A percentile compares a stretch with the other conserved stretches of the same genome.
Conservation (phyloP, 495 filamentous ascomycete species). For the Penicillium dipodomyicola region DNA sequence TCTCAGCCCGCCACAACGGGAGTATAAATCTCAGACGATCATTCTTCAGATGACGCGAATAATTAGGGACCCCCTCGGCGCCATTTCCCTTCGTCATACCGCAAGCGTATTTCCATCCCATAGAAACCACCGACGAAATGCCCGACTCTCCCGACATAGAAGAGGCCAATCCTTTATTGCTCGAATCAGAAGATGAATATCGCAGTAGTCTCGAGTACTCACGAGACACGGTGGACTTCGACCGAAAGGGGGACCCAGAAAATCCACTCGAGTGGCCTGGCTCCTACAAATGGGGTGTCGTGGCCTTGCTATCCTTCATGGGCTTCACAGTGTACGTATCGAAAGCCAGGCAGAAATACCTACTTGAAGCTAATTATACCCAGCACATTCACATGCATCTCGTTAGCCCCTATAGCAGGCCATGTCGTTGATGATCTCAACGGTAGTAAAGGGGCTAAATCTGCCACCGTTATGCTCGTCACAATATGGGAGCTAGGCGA, state of each 20-base stretch:
- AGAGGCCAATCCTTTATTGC: background rate
- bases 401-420: background rate
- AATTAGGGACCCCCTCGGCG: background rate
- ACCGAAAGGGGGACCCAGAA: background rate
- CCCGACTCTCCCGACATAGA: background rate
- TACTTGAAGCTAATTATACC: background rate
- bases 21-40: background rate
- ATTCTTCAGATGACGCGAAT: background rate
- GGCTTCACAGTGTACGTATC: background rate
- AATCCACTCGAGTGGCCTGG: background rate
- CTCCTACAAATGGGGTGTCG: background rate
- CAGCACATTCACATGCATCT: conserved; percentile 5
- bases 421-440: background rate
- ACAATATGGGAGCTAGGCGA: conserved; percentile 5
- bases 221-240: background rate
- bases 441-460: background rate
- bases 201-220: conserved; percentile 1
- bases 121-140: background rate
- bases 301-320: background rate
- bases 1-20: background rate
- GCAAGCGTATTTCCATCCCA: background rate
- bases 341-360: background rate
- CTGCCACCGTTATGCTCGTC: background rate
- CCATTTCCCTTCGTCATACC: background rate
- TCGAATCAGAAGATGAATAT: background rate